phyloP scores from a whole-genome alignment of 805 yeast genomes.

The Saturnispora quitensis region DNA sequence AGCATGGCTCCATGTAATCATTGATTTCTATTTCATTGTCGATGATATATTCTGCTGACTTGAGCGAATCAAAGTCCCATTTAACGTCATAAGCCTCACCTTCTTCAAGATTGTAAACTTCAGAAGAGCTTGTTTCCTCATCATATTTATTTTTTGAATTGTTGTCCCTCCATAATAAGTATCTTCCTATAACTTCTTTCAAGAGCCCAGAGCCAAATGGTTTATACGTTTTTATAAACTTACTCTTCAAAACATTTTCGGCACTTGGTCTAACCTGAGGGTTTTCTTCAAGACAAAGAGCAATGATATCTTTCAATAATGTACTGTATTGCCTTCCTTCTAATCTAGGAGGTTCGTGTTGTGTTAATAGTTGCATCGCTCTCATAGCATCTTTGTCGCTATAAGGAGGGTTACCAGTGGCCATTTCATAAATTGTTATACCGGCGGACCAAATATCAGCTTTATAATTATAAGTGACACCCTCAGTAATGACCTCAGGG shows the following conservation, averaged over 20 bases:
- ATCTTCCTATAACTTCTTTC: slow-evolving; percentile 67
- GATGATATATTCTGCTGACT: slow-evolving; percentile 61
- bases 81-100: slow-evolving; percentile 39
- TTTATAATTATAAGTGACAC: slow-evolving; percentile 75
- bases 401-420: slow-evolving; percentile 96
- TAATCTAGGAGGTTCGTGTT: slow-evolving; percentile 87
- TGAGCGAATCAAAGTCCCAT: slow-evolving; percentile 87
- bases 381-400: slow-evolving; percentile 90
- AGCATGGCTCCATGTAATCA: slow-evolving; percentile 2
- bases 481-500: slow-evolving; percentile 93
- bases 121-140: slow-evolving; percentile 21
- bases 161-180: slow-evolving; percentile 68
- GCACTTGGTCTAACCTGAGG: slow-evolving; percentile 85
- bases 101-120: slow-evolving; percentile 18
- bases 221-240: slow-evolving; percentile 57
- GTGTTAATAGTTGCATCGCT: slow-evolving; percentile 90
- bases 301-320: slow-evolving; percentile 75
- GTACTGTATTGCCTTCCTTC: slow-evolving; percentile 83
- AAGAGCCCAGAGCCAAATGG: slow-evolving; percentile 50
- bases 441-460: slow-evolving; percentile 99
- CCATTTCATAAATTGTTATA: slow-evolving; percentile 85
- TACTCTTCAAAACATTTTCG: slow-evolving; percentile 69
- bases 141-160: slow-evolving; percentile 45
- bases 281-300: slow-evolving; percentile 86
- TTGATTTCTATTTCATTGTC: slow-evolving; percentile 50